These are phyloP conservation scores for Penicillium glabrum DNA, from an alignment of 2,329 filamentous ascomycete genomes.

Conservation along the genomic window DNA sequence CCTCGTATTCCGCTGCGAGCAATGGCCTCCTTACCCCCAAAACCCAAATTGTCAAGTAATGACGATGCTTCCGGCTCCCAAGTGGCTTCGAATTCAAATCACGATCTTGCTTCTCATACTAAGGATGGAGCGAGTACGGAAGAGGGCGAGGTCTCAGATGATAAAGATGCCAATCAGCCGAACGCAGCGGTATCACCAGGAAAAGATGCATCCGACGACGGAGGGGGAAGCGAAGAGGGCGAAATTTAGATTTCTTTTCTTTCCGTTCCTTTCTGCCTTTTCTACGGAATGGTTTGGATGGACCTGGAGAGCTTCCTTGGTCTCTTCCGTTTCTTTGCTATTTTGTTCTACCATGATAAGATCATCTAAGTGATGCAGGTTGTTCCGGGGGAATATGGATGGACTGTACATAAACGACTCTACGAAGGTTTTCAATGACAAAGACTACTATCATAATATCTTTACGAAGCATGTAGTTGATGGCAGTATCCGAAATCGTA, in stretches of 20 bases:
- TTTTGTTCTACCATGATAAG: background rate
- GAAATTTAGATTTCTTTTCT: slow-evolving; percentile 30
- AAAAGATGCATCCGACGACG: slow-evolving; percentile 27
- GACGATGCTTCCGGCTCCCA: background rate
- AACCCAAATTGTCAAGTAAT: background rate
- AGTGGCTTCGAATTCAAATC: background rate
- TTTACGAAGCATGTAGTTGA: background rate
- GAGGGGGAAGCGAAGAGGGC: slow-evolving; percentile 45
- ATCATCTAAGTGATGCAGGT: background rate
- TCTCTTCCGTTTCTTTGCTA: background rate
- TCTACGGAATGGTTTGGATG: background rate
- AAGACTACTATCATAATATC: background rate
- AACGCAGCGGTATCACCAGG: slow-evolving; percentile 6
- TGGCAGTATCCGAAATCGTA: background rate
- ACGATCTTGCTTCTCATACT: background rate
- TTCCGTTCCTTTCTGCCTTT: background rate
- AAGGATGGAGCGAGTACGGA: slow-evolving; percentile 16
- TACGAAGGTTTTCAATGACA: background rate
- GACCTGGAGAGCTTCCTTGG: background rate
- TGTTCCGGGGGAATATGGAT: background rate
- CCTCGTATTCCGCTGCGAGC: slow-evolving; percentile 21
- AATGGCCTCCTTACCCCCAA: slow-evolving; percentile 4
- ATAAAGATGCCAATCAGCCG: slow-evolving; percentile 11
- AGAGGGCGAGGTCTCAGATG: slow-evolving; percentile 21
- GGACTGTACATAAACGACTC: background rate